Evolutionary conservation across 345 rosid species (phyloP).

Genomic region (Eucalyptus curtisii): DNA sequence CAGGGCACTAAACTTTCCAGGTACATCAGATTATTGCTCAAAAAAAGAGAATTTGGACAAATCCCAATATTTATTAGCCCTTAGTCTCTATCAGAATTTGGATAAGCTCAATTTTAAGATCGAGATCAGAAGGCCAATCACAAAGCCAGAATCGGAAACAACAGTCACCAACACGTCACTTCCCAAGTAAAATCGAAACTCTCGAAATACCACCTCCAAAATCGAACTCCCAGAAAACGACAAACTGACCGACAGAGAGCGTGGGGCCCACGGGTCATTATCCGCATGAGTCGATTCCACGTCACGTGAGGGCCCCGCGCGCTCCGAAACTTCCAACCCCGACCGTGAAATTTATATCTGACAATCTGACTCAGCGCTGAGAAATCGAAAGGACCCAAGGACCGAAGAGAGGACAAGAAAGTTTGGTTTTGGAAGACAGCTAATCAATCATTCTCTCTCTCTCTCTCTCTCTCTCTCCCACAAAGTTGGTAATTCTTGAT

Average conservation of each 20-base stretch:
- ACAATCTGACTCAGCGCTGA: not conserved
- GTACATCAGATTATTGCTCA: not conserved
- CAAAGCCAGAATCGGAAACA: not conserved
- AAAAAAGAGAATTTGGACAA: not conserved
- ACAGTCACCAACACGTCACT: not conserved
- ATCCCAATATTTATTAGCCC: not conserved
- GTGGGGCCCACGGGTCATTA: not conserved
- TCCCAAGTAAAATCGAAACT: not conserved
- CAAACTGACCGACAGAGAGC: not conserved
- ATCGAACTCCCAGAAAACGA: not conserved
- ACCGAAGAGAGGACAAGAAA: not conserved
- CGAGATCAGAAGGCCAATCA: not conserved
- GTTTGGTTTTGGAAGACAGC: not conserved
- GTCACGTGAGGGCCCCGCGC: not conserved
- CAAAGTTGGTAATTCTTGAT: not conserved
- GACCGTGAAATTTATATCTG: not conserved
- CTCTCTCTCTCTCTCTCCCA: too few species aligned
- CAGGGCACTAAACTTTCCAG: fast-evolving
- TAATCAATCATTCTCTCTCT: not conserved
- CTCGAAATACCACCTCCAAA: not conserved
- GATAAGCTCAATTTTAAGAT: not conserved
- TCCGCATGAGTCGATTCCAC: not conserved
- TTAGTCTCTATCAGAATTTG: not conserved
- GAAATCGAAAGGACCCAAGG: not conserved
- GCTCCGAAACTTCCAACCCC: not conserved